These are phyloP conservation scores for Aspergillus cejpii DNA, from an alignment of 2,329 filamentous ascomycete species.

Conservation along the genomic window DNA sequence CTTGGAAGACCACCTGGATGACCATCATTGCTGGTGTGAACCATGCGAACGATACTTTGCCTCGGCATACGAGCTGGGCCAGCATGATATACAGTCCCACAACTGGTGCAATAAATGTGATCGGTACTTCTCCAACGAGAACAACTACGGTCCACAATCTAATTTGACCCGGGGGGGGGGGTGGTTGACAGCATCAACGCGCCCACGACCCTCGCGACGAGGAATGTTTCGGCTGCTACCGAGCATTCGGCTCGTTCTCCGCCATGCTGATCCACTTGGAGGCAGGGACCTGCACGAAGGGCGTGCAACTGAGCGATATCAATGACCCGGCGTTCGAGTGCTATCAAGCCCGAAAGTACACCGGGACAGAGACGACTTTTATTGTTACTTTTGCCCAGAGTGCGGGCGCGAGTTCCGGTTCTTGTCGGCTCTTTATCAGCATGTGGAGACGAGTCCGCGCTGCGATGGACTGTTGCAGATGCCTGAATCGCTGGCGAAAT, in stretches of 20 bases:
- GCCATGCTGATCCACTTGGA: conserved; percentile 25
- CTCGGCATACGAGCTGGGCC: background rate
- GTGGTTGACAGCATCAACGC: conserved; percentile 16
- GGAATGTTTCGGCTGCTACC: conserved; percentile 18
- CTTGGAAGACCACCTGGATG: background rate
- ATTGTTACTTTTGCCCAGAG: conserved; percentile 13
- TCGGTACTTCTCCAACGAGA: conserved; percentile 1
- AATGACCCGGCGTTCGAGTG: background rate
- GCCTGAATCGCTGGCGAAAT: background rate
- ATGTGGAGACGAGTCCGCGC: conserved; percentile 12
- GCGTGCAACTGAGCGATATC: background rate
- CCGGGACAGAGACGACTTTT: background rate
- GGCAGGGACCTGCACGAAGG: conserved; percentile 16
- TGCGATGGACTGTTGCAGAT: background rate
- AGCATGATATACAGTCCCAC: background rate
- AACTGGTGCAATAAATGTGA: background rate
- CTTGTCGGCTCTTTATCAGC: conserved; percentile 18
- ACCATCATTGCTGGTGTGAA: background rate
- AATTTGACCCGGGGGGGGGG: too few relatives aligned
- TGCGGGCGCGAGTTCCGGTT: conserved; percentile 13
- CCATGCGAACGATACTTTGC: background rate
- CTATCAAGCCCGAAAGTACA: conserved; percentile 1
- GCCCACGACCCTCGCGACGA: conserved; percentile 10
- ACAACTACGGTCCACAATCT: background rate
- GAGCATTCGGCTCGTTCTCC: conserved; percentile 16